A percentile compares a stretch with the other conserved stretches of the same genome.
These are phyloP conservation scores for Didymella pinodella DNA, from an alignment of 2,329 filamentous ascomycete species.

Conservation along the genomic window DNA sequence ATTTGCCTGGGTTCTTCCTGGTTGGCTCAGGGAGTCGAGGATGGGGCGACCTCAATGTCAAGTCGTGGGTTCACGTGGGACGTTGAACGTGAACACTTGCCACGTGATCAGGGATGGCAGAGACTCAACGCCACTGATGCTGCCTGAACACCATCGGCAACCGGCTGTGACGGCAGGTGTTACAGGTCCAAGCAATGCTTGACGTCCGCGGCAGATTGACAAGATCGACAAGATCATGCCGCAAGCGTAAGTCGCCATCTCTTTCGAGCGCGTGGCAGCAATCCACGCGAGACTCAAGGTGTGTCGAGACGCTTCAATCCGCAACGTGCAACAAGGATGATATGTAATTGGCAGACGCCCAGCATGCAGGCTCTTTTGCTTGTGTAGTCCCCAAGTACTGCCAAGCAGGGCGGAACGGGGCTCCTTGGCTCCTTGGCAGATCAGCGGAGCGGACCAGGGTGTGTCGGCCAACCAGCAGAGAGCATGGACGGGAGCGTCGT, in stretches of 20 bases:
- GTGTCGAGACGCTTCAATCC: conserved; percentile 16
- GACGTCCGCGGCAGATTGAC: conserved; percentile 3
- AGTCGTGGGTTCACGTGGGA: too few relatives aligned
- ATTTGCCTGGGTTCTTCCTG: too few relatives aligned
- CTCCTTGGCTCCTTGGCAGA: conserved; percentile 26
- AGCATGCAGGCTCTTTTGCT: conserved; percentile 4
- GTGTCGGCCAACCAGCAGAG: conserved; percentile 14
- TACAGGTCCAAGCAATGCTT: not conserved
- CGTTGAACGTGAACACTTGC: too few relatives aligned
- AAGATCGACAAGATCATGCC: not conserved
- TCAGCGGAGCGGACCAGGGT: conserved; percentile 9
- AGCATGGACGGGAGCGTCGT: not conserved
- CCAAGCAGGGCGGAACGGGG: conserved; percentile 22
- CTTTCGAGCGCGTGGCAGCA: not conserved
- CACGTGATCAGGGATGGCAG: not conserved
- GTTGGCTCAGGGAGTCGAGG: too few relatives aligned
- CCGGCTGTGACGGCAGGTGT: conserved; percentile 6
- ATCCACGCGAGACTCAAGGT: conserved; percentile 12
- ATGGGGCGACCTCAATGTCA: too few relatives aligned
- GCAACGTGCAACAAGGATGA: conserved; percentile 15
- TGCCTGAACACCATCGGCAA: not conserved
- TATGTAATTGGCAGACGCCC: conserved; percentile 16
- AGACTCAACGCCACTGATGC: not conserved
- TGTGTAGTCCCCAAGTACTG: conserved; percentile 23
- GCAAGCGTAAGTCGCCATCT: conserved; percentile 2